Percentiles rank a stretch among this genome's conserved stretches.
Conservation (phyloP, 208 protist genomes). For the Sergeia podlipaevii region DNA sequence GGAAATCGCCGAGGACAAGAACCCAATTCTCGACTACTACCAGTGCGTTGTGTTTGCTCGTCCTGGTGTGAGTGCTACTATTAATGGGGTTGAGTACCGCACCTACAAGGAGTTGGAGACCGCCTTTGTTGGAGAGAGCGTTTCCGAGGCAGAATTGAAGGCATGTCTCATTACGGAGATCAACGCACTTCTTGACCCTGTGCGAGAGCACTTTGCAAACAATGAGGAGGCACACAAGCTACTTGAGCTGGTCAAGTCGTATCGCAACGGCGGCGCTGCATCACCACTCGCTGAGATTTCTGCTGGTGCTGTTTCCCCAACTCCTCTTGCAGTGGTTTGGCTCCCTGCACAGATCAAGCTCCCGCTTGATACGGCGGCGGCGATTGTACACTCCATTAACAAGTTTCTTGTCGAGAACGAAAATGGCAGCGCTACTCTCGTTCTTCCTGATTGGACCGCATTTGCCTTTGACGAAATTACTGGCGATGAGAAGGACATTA, state of each 20-base stretch:
- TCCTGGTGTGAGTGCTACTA: constrained; percentile 28
- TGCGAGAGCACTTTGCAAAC: constrained; percentile 92
- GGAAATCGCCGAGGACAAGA: constrained; percentile 74
- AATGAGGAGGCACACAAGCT: constrained; percentile 83
- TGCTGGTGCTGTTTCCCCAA: constrained; percentile 11
- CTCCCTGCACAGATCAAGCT: constrained; percentile 62
- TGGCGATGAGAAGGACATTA: constrained; percentile 78
- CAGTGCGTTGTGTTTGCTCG: constrained; percentile 89
- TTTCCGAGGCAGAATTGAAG: constrained; percentile 88
- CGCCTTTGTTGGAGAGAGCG: constrained; percentile 57
- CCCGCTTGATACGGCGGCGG: constrained; percentile 49
- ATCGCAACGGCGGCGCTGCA: constrained; percentile 31
- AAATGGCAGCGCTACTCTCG: constrained; percentile 44
- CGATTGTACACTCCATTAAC: constrained; percentile 34
- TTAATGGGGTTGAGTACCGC: constrained; percentile 54
- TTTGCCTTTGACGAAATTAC: constrained; percentile 61
- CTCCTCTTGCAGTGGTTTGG: constrained; percentile 66
- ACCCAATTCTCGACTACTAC: constrained; percentile 96
- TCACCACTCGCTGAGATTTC: constrained; percentile 3
- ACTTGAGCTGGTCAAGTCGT: constrained; percentile 88
- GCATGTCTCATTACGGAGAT: constrained; percentile 68
- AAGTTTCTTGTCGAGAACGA: constrained; percentile 51
- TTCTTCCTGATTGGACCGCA: constrained; percentile 83
- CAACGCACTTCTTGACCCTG: constrained; percentile 93
- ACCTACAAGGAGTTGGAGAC: constrained; percentile 79